Evolutionary conservation across 179 eudicot genomes (phyloP), one percentile per base, ranked within the genome.

Genomic region (Pouteria campechiana): DNA sequence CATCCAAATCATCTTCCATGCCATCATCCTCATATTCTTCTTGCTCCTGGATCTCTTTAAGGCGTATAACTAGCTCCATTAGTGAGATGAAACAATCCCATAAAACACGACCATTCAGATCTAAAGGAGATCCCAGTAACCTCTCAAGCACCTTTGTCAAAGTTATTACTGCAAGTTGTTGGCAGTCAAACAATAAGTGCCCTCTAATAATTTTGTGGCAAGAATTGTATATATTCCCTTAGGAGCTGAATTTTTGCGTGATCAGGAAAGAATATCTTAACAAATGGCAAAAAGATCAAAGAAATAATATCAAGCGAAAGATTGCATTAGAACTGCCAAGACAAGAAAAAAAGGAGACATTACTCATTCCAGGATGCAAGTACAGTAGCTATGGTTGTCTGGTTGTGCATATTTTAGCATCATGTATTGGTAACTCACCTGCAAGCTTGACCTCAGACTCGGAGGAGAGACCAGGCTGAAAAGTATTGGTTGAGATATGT

Each of bases 371-470:
- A n/a, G n/a, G n/a, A n/a, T n/a, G n/a, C n/a, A n/a, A n/a, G n/a
- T n/a, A n/a, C n/a, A n/a, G n/a, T n/a, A n/a, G n/a, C n/a, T n/a
- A n/a, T n/a, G n/a, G n/a, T n/a, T n/a, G n/a, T n/a, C n/a, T n/a
- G n/a, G n/a, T n/a, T n/a, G n/a, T n/a, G n/a, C n/a, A n/a, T n/a
- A n/a, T n/a, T n/a, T n/a, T n/a, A n/a, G n/a, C n/a, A n/a, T n/a
- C n/a, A n/a, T n/a, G n/a, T n/a, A n/a, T n/a, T n/a, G n/a, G n/a
- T n/a, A n/a, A 63, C 64, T 42, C 37, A 82, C 87, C 83, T 37
- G 54, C 46, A 52, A 83, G 66, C 55, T 79, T 83, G 17, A 68
- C 38, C 55, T 83, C 94, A n/a, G 84, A 65, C 49, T 73, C 77
- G 13, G 69, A 36, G 41, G 76, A 63, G 47, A 65, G 39, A 30